phyloP scores from a whole-genome alignment of 192 early-diverging fungal species.

The Backusella liffmaniae region DNA sequence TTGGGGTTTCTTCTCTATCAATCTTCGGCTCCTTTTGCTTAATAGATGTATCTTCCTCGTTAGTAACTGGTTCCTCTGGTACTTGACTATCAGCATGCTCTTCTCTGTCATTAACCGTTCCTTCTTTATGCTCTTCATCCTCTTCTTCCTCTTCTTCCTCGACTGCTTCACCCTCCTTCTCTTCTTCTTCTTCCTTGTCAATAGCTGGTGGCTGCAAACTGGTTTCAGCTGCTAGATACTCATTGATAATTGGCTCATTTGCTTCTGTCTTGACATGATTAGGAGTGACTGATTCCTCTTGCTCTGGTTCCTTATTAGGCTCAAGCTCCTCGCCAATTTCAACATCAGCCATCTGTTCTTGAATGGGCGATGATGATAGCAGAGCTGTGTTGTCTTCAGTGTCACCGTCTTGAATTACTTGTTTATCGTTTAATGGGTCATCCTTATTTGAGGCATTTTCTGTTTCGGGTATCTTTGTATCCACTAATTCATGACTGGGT shows the following conservation, averaged over 20 bases:
- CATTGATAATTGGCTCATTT: not conserved
- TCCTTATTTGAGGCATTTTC: not conserved
- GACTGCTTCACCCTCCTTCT: too few species aligned
- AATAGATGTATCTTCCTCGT: not conserved
- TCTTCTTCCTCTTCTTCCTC: too few species aligned
- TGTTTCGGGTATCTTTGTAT: conserved; percentile 5
- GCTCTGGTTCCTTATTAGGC: not conserved
- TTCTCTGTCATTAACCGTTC: not conserved
- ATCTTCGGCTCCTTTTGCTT: not conserved
- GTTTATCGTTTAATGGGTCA: not conserved
- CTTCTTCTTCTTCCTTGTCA: not conserved
- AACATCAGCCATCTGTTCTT: not conserved
- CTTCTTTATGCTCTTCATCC: not conserved
- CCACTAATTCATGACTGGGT: not conserved
- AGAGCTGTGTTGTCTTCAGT: not conserved
- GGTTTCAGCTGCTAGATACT: not conserved
- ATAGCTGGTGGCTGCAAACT: not conserved
- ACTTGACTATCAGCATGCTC: not conserved
- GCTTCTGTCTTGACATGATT: not conserved
- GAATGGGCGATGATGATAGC: not conserved
- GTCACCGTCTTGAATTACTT: not conserved
- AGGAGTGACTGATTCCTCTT: not conserved
- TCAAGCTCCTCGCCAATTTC: not conserved
- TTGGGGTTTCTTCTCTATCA: not conserved
- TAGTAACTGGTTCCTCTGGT: not conserved